phyloP scores from a whole-genome alignment of 2,329 filamentous ascomycete genomes.

The Elsinoe fawcettii region DNA sequence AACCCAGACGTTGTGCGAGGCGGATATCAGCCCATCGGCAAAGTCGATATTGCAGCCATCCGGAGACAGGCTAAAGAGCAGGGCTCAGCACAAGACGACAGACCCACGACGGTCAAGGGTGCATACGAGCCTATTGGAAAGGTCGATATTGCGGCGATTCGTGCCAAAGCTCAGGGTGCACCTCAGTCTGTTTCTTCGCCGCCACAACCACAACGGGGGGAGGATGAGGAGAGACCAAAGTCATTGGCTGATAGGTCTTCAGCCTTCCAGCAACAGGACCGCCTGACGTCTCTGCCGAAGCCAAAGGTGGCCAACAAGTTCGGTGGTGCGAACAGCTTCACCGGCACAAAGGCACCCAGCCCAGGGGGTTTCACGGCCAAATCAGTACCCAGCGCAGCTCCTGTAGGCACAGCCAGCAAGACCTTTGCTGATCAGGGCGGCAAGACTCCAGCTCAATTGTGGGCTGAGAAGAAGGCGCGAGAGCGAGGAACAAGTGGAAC shows the following conservation, averaged over 20 bases:
- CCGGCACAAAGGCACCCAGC: conserved; percentile 80
- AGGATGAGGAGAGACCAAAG: conserved; percentile 48
- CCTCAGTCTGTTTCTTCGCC: conserved; percentile 25
- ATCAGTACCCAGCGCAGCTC: conserved; percentile 50
- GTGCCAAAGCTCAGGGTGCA: conserved; percentile 65
- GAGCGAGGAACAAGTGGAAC: conserved; percentile 55
- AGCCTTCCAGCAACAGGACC: conserved; percentile 67
- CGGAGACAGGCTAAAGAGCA: conserved; percentile 62
- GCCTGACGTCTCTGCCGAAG: conserved; percentile 81
- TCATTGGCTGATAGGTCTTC: conserved; percentile 68
- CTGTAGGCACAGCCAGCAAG: conserved; percentile 73
- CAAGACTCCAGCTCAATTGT: conserved; percentile 92
- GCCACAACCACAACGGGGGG: conserved; percentile 38
- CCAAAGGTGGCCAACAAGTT: conserved; percentile 93
- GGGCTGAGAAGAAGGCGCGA: conserved; percentile 93
- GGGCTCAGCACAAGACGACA: conserved; percentile 55
- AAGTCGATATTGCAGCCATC: conserved; percentile 93
- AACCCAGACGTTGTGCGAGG: conserved; percentile 66
- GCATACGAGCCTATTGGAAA: conserved; percentile 93
- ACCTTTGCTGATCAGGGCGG: conserved; percentile 92
- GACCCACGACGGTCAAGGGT: conserved; percentile 79
- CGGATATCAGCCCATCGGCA: conserved; percentile 86
- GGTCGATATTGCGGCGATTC: conserved; percentile 92
- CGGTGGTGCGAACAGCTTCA: conserved; percentile 61
- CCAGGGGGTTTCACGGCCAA: conserved; percentile 62